A percentile compares a stretch with the other conserved stretches of the same genome.
Evolutionary conservation across 768 basidiomycete genomes (phyloP).

Genomic region (Crepidotus variabilis): DNA sequence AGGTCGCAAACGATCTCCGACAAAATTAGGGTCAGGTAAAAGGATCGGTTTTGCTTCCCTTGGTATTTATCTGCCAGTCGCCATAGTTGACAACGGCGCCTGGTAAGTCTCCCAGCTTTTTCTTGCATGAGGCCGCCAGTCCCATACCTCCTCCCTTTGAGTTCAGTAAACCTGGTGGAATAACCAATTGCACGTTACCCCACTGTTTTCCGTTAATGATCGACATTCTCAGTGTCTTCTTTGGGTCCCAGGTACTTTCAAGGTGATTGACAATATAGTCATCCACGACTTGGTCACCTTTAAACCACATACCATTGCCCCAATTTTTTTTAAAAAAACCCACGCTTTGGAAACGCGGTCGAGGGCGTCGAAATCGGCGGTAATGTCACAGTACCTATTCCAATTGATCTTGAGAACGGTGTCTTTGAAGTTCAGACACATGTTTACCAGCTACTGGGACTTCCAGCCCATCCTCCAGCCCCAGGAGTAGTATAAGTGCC

Average conservation of each 20-base stretch:
- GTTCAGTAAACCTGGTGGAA: neutral
- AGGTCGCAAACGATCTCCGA: too few relatives aligned
- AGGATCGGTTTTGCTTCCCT: neutral
- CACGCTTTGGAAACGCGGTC: neutral
- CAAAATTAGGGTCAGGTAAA: too few relatives aligned
- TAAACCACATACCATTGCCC: too few relatives aligned
- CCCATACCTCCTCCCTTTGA: neutral
- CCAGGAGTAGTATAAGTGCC: neutral
- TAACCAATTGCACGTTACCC: neutral
- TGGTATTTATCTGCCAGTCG: neutral
- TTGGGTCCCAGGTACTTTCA: neutral
- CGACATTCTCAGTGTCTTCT: neutral
- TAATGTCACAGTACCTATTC: neutral
- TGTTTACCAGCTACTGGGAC: neutral
- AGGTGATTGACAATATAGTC: neutral
- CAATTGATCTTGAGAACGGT: neutral
- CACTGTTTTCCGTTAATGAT: neutral
- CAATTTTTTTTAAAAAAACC: neutral
- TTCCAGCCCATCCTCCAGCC: neutral
- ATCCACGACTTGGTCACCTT: too few relatives aligned
- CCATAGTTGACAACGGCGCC: neutral
- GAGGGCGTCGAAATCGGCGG: neutral
- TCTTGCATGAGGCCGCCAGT: neutral
- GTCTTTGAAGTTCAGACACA: neutral
- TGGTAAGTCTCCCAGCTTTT: neutral